Evolutionary conservation across 1,284 basidiomycete species (phyloP).

Genomic region (Hemileia vastatrix): DNA sequence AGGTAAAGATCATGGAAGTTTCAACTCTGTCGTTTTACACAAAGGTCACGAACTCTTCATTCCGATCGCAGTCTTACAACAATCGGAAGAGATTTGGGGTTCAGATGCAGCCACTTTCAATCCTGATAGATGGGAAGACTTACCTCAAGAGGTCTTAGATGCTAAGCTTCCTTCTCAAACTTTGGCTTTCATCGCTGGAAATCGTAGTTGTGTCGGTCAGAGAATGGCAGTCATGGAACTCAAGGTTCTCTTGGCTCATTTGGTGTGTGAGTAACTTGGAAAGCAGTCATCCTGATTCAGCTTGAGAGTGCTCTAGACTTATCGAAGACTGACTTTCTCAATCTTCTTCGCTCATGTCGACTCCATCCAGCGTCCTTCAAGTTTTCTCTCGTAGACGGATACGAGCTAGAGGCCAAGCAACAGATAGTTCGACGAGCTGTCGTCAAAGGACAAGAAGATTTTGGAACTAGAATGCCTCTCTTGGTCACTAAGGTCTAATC

Average conservation of each 20-base stretch:
- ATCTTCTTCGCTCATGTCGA: not conserved
- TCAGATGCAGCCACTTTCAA: constrained; percentile 33
- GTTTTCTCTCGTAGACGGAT: not conserved
- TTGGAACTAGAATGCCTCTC: not conserved
- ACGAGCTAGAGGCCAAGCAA: not conserved
- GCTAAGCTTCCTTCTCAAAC: constrained; percentile 26
- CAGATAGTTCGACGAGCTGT: not conserved
- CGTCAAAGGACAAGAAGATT: not conserved
- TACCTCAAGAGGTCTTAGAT: constrained; percentile 25
- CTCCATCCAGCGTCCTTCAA: not conserved
- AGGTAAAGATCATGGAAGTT: constrained; percentile 24
- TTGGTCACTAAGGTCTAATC: not conserved
- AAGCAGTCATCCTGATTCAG: not conserved
- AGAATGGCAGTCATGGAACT: not conserved
- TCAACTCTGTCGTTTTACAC: constrained; percentile 26
- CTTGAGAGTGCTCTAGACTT: no score
- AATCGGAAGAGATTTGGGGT: constrained; percentile 32
- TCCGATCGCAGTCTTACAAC: constrained; percentile 33
- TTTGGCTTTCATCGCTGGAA: not conserved
- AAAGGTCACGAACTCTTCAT: constrained; percentile 33
- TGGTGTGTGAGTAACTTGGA: not conserved
- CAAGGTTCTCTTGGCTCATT: not conserved
- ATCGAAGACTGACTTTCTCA: no score
- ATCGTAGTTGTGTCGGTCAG: not conserved
- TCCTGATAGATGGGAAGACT: constrained; percentile 34